Base-by-base conservation (phyloP, 441 rosid genomes). In the Populus hybrid region DNA sequence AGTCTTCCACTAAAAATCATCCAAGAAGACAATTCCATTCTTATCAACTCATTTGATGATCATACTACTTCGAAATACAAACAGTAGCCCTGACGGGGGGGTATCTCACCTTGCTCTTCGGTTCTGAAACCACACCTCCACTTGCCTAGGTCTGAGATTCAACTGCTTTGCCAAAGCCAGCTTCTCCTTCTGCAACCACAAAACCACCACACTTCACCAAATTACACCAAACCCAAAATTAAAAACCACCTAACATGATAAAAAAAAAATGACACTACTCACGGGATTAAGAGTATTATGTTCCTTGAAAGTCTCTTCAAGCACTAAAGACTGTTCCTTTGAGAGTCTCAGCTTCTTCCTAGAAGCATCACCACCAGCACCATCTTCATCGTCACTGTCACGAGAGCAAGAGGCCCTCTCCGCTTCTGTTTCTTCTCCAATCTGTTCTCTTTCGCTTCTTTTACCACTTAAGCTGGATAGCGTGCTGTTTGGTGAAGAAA, bases 51-150 rank as follows among this genome's bases (percentile, higher is more conserved):
- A 8, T 23, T 10, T 42, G 28, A 9, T n/a, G 24, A n/a, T 21
- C 28, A 4, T n/a, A 21, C 10, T 61, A 0, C 12, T 21, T 5
- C 1, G 5, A 63, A 77, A 63, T 38, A 34, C 46, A 83, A 9
- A 32, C 4, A 75, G 7, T 72, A 75, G 80, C 83, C 89, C 70
- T 32, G 1, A 4, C 28, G 42, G 0, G 0, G 20, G 32, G 63
- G 28, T 76, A 71, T 53, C 82, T 83, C 71, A 94, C 98, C 98
- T 91, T 80, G 99, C 99, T 81, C 97, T 89, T 67, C 97, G 86
- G 84, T 94, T 94, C 86, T 93, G 99, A 84, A 94, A 93, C 99
- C 98, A 94, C 67, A 94, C 99, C 80, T 94, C 99, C 57, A 94
- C 97, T 78, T 94, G 99, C 63, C 99, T 88, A 2, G 95, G 89